Evolutionary conservation across 1,284 basidiomycete genomes (phyloP), one percentile per base, ranked within the genome.

Genomic region (Thecaphora thlaspeos): DNA sequence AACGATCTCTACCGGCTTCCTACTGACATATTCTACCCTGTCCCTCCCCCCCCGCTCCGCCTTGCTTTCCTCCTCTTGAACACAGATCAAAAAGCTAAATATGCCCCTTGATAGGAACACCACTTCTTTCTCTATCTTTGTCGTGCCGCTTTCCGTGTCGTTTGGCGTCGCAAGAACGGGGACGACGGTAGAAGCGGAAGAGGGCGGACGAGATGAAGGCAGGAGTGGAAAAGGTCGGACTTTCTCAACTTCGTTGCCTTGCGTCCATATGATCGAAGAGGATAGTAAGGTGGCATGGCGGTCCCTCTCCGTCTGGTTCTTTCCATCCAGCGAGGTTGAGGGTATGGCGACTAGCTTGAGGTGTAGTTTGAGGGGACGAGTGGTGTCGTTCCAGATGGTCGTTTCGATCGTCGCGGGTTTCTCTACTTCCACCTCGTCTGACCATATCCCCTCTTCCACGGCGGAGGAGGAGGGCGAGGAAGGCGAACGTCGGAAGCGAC

Each of bases 261-360:
- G 52, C 2, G 52, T 28, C 26, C 26, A 28, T 15, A 63, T 19
- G 18, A 63, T 37, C 3, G 53, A 32, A 3, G 30, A 30, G 18
- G 18, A 21, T 10, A 41, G 39, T 19, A n/a, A 17, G 43, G 22
- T 4, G 26, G 5, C 26, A n/a, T n/a, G n/a, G n/a, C n/a, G n/a
- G 7, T 28, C 26, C 26, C 26, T 28, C 26, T 28, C 26, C 26
- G 7, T 28, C 26, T 28, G 7, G 7, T 7, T 11, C 26, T 28
- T 28, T 5, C 26, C 11, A 5, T 28, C 26, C 26, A 28, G 11
- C 26, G 26, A 28, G 26, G 30, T 32, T 9, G 48, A 45, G 1
- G 53, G 26, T 10, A 52, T 48, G 5, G 67, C 53, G 1, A 68
- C 57, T 12, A 71, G 51, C 0, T 65, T 50, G 12, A 62, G 50